A percentile compares a stretch with the other conserved stretches of the same genome.
phyloP scores from a whole-genome alignment of 805 yeast genomes.

The Zygoascus bituminiphila region DNA sequence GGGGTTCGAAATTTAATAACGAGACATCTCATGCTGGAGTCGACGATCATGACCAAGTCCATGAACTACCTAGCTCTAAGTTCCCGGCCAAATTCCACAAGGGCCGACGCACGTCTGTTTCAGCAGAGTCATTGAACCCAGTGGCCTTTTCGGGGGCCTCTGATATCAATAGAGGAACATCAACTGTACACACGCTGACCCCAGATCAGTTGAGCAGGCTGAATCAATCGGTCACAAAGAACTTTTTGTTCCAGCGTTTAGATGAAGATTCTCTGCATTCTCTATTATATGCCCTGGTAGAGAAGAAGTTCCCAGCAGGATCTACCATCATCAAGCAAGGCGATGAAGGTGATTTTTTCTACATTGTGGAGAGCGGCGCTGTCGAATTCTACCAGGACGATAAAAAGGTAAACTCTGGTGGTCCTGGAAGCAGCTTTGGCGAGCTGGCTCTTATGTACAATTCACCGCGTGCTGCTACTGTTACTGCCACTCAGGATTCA shows the following conservation, averaged over 20 bases:
- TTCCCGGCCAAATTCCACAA: constrained; percentile 52
- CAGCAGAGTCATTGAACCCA: constrained; percentile 50
- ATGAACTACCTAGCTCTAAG: constrained; percentile 4
- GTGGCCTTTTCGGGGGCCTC: constrained; percentile 12
- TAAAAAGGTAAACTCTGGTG: constrained; percentile 60
- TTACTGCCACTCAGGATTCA: constrained; percentile 59
- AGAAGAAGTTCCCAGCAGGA: constrained; percentile 51
- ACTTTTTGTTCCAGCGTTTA: constrained; percentile 76
- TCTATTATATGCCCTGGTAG: constrained; percentile 77
- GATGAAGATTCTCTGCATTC: constrained; percentile 70
- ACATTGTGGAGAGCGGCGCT: constrained; percentile 73
- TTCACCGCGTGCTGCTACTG: constrained; percentile 96
- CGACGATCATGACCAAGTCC: constrained; percentile 13
- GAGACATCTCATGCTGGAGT: background rate
- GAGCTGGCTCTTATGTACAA: constrained; percentile 97
- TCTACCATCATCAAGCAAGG: constrained; percentile 77
- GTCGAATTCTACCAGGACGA: constrained; percentile 77
- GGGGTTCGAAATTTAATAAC: background rate
- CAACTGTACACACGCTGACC: constrained; percentile 8
- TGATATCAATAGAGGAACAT: constrained; percentile 5
- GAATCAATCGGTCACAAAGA: constrained; percentile 62
- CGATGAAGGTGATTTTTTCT: constrained; percentile 89
- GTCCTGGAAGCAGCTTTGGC: constrained; percentile 88
- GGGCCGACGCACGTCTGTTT: constrained; percentile 80
- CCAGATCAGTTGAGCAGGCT: constrained; percentile 58